A percentile compares a stretch with the other conserved stretches of the same genome.
Conservation (phyloP, 2,329 filamentous ascomycete genomes). For the Cordyceps tenuipes region DNA sequence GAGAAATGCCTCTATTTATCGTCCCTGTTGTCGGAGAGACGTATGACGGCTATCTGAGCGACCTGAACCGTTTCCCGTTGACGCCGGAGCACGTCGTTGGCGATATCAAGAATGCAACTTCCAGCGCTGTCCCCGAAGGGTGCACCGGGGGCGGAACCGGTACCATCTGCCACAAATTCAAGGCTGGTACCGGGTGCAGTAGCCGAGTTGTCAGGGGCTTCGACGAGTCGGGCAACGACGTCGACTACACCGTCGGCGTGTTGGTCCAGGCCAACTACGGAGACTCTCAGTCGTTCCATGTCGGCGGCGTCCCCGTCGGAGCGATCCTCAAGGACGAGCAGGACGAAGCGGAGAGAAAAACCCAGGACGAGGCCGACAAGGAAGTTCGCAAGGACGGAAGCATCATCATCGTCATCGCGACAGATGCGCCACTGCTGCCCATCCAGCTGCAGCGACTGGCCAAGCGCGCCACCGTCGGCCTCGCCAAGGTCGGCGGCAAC, state of each 20-base stretch:
- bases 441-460: slow-evolving; percentile 39
- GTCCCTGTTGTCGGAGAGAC: slow-evolving; percentile 55
- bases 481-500: slow-evolving; percentile 52
- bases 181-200: slow-evolving; percentile 57
- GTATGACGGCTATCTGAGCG: slow-evolving; percentile 53
- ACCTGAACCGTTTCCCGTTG: slow-evolving; percentile 47
- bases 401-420: slow-evolving; percentile 27
- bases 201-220: slow-evolving; percentile 46
- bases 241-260: slow-evolving; percentile 49
- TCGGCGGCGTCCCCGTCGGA: slow-evolving; percentile 55
- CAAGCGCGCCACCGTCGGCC: slow-evolving; percentile 52
- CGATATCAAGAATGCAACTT: slow-evolving; percentile 43
- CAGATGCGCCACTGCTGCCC: slow-evolving; percentile 24
- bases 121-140: slow-evolving; percentile 49
- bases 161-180: slow-evolving; percentile 59
- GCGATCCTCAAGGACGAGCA: slow-evolving; percentile 41
- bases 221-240: slow-evolving; percentile 23
- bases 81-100: slow-evolving; percentile 43
- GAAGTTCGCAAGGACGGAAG: slow-evolving; percentile 28
- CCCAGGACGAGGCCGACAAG: slow-evolving; percentile 14
- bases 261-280: slow-evolving; percentile 62
- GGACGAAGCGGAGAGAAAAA: slow-evolving; percentile 14
- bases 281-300: slow-evolving; percentile 43
- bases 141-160: slow-evolving; percentile 59
- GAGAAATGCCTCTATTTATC: slow-evolving; percentile 43